Conservation (phyloP, 116 monocot species). For the Posidonia oceanica region DNA sequence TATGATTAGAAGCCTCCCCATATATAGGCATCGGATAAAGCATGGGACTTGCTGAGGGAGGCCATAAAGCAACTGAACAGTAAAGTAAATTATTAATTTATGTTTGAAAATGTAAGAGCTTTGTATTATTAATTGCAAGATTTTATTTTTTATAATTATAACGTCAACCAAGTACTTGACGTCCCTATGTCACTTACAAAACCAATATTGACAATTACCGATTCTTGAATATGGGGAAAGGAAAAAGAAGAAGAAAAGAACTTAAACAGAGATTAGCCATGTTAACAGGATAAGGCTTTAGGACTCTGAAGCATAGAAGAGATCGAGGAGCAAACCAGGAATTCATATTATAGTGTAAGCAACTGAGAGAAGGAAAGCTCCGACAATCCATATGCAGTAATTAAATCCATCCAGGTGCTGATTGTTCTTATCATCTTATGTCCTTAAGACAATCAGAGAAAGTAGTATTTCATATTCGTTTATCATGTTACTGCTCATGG, state of each 20-base stretch:
- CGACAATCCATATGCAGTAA: too few species aligned
- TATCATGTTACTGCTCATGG: neutral
- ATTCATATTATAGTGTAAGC: too few species aligned
- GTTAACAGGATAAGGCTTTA: too few species aligned
- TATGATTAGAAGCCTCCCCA: constrained; percentile 96
- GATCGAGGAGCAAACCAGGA: too few species aligned
- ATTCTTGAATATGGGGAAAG: too few species aligned
- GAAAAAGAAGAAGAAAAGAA: too few species aligned
- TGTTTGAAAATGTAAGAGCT: neutral
- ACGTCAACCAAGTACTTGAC: neutral
- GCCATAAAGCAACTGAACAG: constrained; percentile 64
- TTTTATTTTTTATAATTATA: neutral
- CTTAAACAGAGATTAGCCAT: too few species aligned
- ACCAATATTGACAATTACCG: too few species aligned
- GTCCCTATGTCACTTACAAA: too few species aligned
- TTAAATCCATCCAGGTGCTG: too few species aligned
- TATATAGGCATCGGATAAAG: constrained; percentile 82
- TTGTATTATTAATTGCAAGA: neutral
- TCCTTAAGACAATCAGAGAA: neutral
- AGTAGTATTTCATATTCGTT: neutral
- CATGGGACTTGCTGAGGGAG: constrained; percentile 63
- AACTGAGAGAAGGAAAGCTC: too few species aligned
- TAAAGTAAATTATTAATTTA: neutral
- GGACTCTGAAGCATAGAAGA: too few species aligned
- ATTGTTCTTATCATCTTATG: neutral